A percentile compares a stretch with the other conserved stretches of the same genome.
phyloP scores from a whole-genome alignment of 2,329 filamentous ascomycete genomes.

The Nigrospora sphaerica region DNA sequence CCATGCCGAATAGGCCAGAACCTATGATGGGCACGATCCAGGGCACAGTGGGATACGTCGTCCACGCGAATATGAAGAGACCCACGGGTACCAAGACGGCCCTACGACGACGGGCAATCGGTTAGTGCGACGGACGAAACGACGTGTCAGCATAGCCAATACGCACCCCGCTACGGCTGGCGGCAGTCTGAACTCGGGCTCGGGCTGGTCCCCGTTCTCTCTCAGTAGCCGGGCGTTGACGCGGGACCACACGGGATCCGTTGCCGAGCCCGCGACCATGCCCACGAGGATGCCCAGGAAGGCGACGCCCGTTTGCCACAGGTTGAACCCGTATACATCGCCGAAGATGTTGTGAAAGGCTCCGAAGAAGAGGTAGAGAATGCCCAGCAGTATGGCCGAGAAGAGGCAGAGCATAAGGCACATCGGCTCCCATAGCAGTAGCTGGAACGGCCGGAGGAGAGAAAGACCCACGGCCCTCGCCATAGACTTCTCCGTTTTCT shows the following conservation, averaged over 20 bases:
- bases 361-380: conserved; percentile 86
- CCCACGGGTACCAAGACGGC: conserved; percentile 71
- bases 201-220: conserved; percentile 48
- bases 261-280: conserved; percentile 56
- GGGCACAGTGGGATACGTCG: conserved; percentile 65
- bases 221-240: conserved; percentile 51
- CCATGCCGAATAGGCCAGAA: conserved; percentile 62
- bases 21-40: conserved; percentile 74
- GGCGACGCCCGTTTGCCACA: conserved; percentile 73
- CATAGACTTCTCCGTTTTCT: conserved; percentile 65
- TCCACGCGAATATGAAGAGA: conserved; percentile 87
- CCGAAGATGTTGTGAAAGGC: conserved; percentile 77
- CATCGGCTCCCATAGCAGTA: conserved; percentile 80
- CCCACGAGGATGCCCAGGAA: conserved; percentile 68
- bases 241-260: conserved; percentile 59
- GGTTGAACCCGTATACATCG: conserved; percentile 65
- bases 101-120: background rate
- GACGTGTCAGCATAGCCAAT: background rate
- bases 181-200: conserved; percentile 83
- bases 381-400: conserved; percentile 77
- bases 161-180: conserved; percentile 57
- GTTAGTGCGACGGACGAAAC: background rate
- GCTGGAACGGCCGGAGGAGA: conserved; percentile 65
- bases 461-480: conserved; percentile 49
- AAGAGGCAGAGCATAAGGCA: conserved; percentile 74